Evolutionary conservation across 805 yeast genomes (phyloP).

Genomic region (Candida nemodendra): DNA sequence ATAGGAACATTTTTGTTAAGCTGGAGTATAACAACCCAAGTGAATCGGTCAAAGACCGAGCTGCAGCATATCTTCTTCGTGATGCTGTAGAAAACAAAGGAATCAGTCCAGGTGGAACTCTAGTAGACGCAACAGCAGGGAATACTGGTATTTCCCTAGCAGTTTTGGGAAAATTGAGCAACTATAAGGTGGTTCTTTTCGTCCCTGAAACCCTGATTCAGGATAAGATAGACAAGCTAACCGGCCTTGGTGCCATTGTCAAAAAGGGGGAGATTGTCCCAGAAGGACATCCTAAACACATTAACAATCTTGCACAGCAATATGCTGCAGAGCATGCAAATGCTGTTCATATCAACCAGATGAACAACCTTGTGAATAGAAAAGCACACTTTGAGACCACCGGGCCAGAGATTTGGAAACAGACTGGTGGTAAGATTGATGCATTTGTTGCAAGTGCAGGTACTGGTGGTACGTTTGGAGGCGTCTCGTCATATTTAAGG

Average conservation of each 20-base stretch:
- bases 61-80: constrained; percentile 73
- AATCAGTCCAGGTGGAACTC: constrained; percentile 72
- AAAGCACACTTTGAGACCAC: constrained; percentile 89
- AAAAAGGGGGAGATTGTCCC: constrained; percentile 90
- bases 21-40: constrained; percentile 70
- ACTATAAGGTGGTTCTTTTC: constrained; percentile 82
- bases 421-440: constrained; percentile 74
- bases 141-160: constrained; percentile 94
- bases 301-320: constrained; percentile 82
- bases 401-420: constrained; percentile 92
- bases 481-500: constrained; percentile 43
- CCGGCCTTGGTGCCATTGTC: constrained; percentile 81
- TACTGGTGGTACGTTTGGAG: constrained; percentile 82
- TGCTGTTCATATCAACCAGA: constrained; percentile 95
- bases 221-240: constrained; percentile 71
- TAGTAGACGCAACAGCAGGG: constrained; percentile 96
- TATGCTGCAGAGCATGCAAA: constrained; percentile 75
- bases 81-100: constrained; percentile 72
- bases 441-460: constrained; percentile 92
- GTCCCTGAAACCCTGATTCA: constrained; percentile 92
- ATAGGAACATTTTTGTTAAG: constrained; percentile 71
- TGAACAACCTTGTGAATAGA: constrained; percentile 83
- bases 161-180: constrained; percentile 74
- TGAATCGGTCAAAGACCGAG: constrained; percentile 89
- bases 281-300: constrained; percentile 76